phyloP scores from a whole-genome alignment of 2,329 filamentous ascomycete genomes.

The Epichloe typhina region DNA sequence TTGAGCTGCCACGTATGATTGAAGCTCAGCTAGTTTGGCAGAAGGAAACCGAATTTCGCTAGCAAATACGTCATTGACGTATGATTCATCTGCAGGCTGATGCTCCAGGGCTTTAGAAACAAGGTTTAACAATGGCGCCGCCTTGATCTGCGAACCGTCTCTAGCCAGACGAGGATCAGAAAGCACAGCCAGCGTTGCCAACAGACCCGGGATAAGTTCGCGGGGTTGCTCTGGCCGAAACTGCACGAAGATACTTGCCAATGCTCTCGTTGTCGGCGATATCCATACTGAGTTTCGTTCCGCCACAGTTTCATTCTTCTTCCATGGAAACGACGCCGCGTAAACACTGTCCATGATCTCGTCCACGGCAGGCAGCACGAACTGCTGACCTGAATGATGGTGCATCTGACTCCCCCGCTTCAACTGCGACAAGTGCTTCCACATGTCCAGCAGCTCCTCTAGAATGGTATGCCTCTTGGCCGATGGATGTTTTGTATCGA shows the following conservation, averaged over 20 bases:
- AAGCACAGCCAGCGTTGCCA: conserved; percentile 19
- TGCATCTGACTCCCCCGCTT: conserved; percentile 15
- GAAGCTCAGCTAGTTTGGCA: conserved; percentile 11
- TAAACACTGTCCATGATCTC: conserved; percentile 14
- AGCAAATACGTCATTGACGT: conserved; percentile 11
- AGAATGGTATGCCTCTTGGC: conserved; percentile 10
- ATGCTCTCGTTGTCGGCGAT: conserved; percentile 9
- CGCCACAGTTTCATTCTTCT: not conserved
- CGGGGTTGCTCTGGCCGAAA: conserved; percentile 12
- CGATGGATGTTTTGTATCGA: conserved; percentile 7
- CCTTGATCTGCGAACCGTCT: conserved; percentile 5
- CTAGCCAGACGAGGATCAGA: conserved; percentile 14
- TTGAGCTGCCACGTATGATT: conserved; percentile 16
- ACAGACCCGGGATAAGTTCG: conserved; percentile 18
- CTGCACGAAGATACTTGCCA: conserved; percentile 21
- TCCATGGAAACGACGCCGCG: not conserved
- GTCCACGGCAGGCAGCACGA: conserved; percentile 17
- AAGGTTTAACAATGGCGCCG: conserved; percentile 19
- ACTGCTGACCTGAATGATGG: conserved; percentile 8
- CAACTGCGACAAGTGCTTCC: conserved; percentile 24
- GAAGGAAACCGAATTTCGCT: conserved; percentile 8
- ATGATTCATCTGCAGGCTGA: conserved; percentile 8
- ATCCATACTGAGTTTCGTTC: conserved; percentile 1
- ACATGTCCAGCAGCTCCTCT: conserved; percentile 20
- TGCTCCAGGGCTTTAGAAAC: conserved; percentile 12